These are phyloP conservation scores for Yamadazyma kanchanaburiensis DNA, from an alignment of 1,139 yeast genomes.

Conservation along the genomic window DNA sequence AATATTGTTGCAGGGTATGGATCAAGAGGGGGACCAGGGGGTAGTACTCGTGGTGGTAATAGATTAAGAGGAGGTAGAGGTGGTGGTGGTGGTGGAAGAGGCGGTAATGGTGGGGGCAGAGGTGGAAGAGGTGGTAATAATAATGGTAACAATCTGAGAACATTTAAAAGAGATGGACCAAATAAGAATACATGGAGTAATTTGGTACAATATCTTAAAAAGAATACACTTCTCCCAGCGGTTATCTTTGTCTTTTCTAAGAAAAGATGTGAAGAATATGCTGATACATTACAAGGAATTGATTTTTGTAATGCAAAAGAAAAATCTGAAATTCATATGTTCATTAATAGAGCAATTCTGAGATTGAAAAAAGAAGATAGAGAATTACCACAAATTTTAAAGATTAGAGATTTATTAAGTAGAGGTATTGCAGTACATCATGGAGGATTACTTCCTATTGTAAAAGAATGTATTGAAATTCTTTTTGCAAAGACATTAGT, in stretches of 20 bases:
- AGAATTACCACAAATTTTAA: conserved; percentile 84
- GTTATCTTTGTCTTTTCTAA: conserved; percentile 93
- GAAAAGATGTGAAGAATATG: conserved; percentile 90
- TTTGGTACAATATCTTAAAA: conserved; percentile 69
- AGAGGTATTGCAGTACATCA: conserved; percentile 97
- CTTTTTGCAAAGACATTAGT: conserved; percentile 82
- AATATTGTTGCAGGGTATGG: conserved; percentile 39
- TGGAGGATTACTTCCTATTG: conserved; percentile 93
- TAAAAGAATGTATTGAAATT: conserved; percentile 92
- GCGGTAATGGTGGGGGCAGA: conserved; percentile 10
- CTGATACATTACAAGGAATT: conserved; percentile 67
- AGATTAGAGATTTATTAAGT: conserved; percentile 75
- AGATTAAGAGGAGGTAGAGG: conserved; percentile 19
- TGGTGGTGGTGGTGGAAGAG: conserved; percentile 16
- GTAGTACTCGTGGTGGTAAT: conserved; percentile 42
- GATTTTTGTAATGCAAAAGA: conserved; percentile 83
- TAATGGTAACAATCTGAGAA: conserved; percentile 34
- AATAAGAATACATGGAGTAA: conserved; percentile 76
- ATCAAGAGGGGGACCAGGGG: conserved; percentile 44
- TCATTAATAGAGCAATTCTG: conserved; percentile 83
- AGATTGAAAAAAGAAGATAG: conserved; percentile 90
- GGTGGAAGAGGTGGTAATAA: conserved; percentile 23
- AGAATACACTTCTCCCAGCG: conserved; percentile 74
- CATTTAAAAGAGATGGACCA: conserved; percentile 60
- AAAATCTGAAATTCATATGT: conserved; percentile 88